Percentiles rank a stretch among this genome's conserved stretches.
Evolutionary conservation across 176 grass and related monocot species (phyloP).

Genomic region (Aegilops sharonensis): DNA sequence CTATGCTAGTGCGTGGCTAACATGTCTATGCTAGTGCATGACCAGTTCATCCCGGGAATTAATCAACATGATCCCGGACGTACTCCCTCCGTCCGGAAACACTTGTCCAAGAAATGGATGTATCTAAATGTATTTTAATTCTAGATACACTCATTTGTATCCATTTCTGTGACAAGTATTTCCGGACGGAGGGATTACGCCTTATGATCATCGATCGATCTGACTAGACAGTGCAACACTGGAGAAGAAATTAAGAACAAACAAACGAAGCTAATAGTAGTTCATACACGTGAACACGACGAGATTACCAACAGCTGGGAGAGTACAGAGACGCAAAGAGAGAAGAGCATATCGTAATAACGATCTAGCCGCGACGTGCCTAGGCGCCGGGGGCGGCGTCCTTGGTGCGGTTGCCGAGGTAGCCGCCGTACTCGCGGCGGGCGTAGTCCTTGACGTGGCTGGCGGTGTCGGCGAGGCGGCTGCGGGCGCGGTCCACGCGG

Average conservation of each 20-base stretch:
- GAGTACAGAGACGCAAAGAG: background rate
- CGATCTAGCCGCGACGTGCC: background rate
- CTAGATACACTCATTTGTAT: no score
- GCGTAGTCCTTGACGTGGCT: conserved; percentile 91
- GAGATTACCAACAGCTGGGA: background rate
- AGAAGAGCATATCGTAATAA: background rate
- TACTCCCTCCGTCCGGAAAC: no score
- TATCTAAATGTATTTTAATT: no score
- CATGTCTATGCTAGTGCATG: background rate
- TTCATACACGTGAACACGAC: background rate
- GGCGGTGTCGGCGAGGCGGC: conserved; percentile 65
- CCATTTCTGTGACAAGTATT: no score
- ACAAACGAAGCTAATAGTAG: background rate
- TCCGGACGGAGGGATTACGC: background rate
- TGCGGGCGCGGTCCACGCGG: conserved; percentile 84
- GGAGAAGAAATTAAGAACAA: no score
- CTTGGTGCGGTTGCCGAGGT: conserved; percentile 69
- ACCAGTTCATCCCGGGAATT: background rate
- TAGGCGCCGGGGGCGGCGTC: conserved; percentile 94
- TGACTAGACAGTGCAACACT: background rate
- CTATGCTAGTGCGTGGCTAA: background rate
- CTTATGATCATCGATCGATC: background rate
- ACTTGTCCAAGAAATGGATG: no score
- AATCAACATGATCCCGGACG: background rate
- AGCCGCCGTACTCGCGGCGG: conserved; percentile 62